Evolutionary conservation across 768 basidiomycete genomes (phyloP).

Genomic region (Mycena chlorophos): DNA sequence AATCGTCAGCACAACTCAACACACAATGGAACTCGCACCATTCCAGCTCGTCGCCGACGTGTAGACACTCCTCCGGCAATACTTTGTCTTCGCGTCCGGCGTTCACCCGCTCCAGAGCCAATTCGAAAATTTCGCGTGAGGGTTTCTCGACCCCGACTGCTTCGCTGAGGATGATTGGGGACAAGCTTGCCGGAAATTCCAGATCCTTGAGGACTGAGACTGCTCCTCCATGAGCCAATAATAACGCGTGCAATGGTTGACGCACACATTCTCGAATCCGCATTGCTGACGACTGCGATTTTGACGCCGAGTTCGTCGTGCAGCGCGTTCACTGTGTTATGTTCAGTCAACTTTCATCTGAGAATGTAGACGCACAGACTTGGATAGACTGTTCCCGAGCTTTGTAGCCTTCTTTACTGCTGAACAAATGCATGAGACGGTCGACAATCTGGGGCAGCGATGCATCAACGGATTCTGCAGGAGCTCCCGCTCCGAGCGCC

Average conservation of each 20-base stretch:
- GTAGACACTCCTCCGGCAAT: slow-evolving; percentile 49
- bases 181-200: slow-evolving; percentile 47
- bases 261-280: slow-evolving; percentile 71
- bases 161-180: slow-evolving; percentile 68
- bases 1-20: slow-evolving; percentile 2
- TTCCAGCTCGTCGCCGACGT: slow-evolving; percentile 74
- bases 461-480: slow-evolving; percentile 54
- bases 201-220: slow-evolving; percentile 63
- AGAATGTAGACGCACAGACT: slow-evolving; percentile 39
- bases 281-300: slow-evolving; percentile 70
- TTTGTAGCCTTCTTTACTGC: slow-evolving; percentile 68
- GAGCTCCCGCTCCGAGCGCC: slow-evolving; percentile 73
- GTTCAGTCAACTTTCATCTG: background rate
- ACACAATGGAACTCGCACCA: slow-evolving; percentile 43
- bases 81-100: slow-evolving; percentile 28
- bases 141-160: slow-evolving; percentile 74
- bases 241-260: slow-evolving; percentile 8
- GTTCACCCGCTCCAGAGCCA: slow-evolving; percentile 24
- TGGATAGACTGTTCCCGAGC: slow-evolving; percentile 53
- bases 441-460: slow-evolving; percentile 59
- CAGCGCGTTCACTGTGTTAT: slow-evolving; percentile 45
- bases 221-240: slow-evolving; percentile 19
- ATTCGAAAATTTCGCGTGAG: slow-evolving; percentile 53
- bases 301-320: slow-evolving; percentile 42
- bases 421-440: slow-evolving; percentile 64